Base-by-base conservation (phyloP, 1,284 basidiomycete species). In the Boletellus deceptivus region DNA sequence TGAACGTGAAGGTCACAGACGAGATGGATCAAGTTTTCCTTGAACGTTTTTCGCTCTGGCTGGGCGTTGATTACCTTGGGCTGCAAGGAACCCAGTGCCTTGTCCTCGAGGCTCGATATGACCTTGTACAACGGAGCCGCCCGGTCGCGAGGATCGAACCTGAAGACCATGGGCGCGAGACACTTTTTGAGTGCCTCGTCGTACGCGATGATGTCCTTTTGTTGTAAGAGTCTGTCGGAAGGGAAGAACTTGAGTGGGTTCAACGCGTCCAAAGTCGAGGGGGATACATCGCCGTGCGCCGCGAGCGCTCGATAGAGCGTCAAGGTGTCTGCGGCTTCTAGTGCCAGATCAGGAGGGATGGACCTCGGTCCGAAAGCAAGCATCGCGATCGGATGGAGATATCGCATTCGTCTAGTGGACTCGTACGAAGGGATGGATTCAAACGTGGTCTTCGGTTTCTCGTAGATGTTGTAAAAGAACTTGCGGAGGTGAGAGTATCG, bases 401-500 rank as follows among this genome's bases (percentile, higher is more conserved):
- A 82, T 14, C 73, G 69, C 50, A 75, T 61, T n/a, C 75, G 69
- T 4, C 62, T 59, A 0, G 74, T 75, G 20, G 69, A 61, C 45
- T 62, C 52, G 53, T 76, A 64, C 0, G 65, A 50, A 13, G 61
- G 45, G 11, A 84, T 58, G 6, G 77, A 75, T 13, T 55, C 53
- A 55, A 83, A 80, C 0, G 33, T 8, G 9, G 42, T 22, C 4
- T 34, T 18, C 0, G 55, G 50, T 5, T 55, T 18, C 14, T 61
- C 50, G 16, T 67, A 59, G 11, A 78, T 58, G 41, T 71, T 63
- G 55, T 84, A 89, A 46, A 72, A 74, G 59, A 77, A 84, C 62
- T 88, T 89, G 43, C 86, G 77, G 1, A 89, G 72, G 57, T 86
- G 84, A 2, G 84, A 86, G 61, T 86, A 89, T 4, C 85, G 79